Base-by-base conservation (phyloP, 1,284 basidiomycete genomes). In the Puccinia triticina region DNA sequence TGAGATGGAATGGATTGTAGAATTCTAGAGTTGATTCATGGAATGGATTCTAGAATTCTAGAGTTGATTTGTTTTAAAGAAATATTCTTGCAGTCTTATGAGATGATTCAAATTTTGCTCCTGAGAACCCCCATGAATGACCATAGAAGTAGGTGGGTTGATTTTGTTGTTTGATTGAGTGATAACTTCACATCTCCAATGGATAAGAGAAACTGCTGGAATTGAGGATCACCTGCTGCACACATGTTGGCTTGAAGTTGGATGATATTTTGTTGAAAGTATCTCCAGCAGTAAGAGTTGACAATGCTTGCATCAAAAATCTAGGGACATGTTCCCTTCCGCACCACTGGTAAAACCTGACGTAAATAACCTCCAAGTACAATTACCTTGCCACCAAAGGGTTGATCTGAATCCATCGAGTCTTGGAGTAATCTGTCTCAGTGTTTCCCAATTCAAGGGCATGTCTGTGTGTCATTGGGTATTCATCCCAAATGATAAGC, bases 401-500 rank as follows among this genome's bases (percentile, higher is more conserved):
- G 74, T 40, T 4, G n/a, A 32, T 46, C 57, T 26, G 18, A 34
- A 2, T 40, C n/a, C 29, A 40, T 46, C 29, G 64, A 55, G 23
- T 77, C 74, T 14, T 43, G 37, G 29, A 77, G 40, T 3, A 46
- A 64, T 46, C 43, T 40, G 1, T 77, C 40, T n/a, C n/a, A n/a
- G n/a, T n/a, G n/a, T n/a, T n/a, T 1, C 66, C 37, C 4, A 34
- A 40, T 61, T 66, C 40, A 48, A 77, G 29, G 0, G 43, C 40
- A 46, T 77, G 37, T 8, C 43, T 46, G 18, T 77, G 57, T 34
- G 34, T 40, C 57, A 77, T 29, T 43, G 75, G 43, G 21, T 43
- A 43, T 66, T 77, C 40, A 34, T 77, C 57, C 61, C 61, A 77
- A 7, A 66, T 77, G n/a, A 77, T 64, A 21, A 77, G 8, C 21